A percentile compares a stretch with the other conserved stretches of the same genome.
Evolutionary conservation across 768 basidiomycete species (phyloP).

Genomic region (Phaffia tasmanica): DNA sequence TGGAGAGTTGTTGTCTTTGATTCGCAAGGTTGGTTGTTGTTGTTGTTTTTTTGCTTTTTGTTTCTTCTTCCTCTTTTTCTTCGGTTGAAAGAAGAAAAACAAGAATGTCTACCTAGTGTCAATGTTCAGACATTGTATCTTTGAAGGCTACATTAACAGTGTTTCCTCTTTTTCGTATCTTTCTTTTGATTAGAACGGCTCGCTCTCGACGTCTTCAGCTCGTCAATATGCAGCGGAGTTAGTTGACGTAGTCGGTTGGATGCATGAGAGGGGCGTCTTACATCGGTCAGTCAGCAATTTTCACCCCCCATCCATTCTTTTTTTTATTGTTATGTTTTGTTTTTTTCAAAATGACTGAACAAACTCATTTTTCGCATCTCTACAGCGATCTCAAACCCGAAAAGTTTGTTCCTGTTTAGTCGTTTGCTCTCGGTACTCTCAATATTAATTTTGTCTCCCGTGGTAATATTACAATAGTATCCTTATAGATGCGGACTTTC

Average conservation of each 20-base stretch:
- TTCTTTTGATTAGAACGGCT: conserved; percentile 49
- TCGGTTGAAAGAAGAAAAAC: no score
- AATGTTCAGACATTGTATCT: not conserved
- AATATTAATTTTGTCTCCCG: conserved; percentile 48
- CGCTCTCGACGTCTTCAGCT: conserved; percentile 63
- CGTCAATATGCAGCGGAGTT: conserved; percentile 83
- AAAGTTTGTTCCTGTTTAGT: conserved; percentile 33
- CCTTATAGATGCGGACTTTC: conserved; percentile 70
- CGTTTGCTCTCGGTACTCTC: not conserved
- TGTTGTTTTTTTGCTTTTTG: not conserved
- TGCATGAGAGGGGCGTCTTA: conserved; percentile 79
- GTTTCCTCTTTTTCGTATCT: conserved; percentile 2
- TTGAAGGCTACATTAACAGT: not conserved
- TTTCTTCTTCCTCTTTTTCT: not conserved
- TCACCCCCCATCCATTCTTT: not conserved
- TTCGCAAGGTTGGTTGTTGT: conserved; percentile 8
- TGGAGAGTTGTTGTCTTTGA: conserved; percentile 22
- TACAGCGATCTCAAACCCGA: conserved; percentile 42
- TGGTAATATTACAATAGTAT: conserved; percentile 57
- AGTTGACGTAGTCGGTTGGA: conserved; percentile 74
- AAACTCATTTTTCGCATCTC: not conserved
- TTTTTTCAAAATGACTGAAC: not conserved
- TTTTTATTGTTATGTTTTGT: conserved; percentile 2
- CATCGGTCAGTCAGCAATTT: conserved; percentile 48
- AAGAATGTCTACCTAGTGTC: no score